Conservation (phyloP, 371 early-diverging fungal species). For the Apophysomyces variabilis region DNA sequence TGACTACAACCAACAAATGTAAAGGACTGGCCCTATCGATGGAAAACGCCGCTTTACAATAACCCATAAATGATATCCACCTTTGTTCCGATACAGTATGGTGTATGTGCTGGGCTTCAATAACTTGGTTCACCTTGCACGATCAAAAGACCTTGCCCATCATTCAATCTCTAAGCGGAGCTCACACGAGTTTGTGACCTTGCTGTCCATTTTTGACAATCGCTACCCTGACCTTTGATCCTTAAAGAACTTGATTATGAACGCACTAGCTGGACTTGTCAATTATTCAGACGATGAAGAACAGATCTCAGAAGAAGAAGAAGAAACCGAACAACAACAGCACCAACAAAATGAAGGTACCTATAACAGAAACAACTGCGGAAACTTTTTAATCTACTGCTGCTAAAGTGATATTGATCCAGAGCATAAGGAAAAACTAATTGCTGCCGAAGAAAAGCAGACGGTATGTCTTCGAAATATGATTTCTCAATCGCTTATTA, state of each 20-base stretch:
- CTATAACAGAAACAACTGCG: background rate
- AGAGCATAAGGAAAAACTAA: background rate
- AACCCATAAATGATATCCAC: no score
- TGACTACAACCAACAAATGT: no score
- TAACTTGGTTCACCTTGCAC: no score
- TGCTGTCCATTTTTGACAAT: background rate
- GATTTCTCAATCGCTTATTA: background rate
- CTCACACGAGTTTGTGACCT: background rate
- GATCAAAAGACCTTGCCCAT: no score
- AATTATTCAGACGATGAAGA: slow-evolving; percentile 44
- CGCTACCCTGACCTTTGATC: background rate
- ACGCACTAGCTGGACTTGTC: slow-evolving; percentile 32
- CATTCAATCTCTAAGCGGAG: no score
- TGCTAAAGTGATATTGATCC: slow-evolving; percentile 4
- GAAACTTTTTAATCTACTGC: slow-evolving; percentile 9
- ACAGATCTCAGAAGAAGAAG: slow-evolving; percentile 30
- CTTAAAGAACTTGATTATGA: slow-evolving; percentile 17
- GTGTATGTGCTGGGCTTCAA: no score
- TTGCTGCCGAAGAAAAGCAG: background rate
- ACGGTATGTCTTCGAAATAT: background rate
- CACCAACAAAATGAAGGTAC: background rate
- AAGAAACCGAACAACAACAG: slow-evolving; percentile 15
- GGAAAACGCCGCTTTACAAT: no score
- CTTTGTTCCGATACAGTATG: no score
- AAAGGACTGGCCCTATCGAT: no score